Base-by-base conservation (phyloP, 331 rosid species). In the Phaseolus coccineus region DNA sequence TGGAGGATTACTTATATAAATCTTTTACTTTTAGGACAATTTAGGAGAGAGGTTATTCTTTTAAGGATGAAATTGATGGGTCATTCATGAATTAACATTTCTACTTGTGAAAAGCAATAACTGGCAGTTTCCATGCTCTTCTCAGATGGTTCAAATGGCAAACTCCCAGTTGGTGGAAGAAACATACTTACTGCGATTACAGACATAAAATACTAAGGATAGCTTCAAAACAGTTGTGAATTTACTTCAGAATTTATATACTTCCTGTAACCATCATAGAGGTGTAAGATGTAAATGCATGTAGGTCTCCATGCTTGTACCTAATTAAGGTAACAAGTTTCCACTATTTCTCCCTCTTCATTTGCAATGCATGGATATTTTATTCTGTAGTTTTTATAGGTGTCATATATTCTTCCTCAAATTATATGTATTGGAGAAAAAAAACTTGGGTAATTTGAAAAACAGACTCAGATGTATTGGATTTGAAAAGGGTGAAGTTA, bases 71-170 rank as follows among this genome's bases (percentile, higher is more conserved):
- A 19, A 55, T 55, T 55, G 14, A 55, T 22, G 62, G 31, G 22
- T 55, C 11, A 22, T 55, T 55, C 14, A 19, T 22, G 9, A 55
- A 22, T 28, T 3, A 53, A 6, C 33, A 15, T 74, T 64, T 24
- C 51, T 69, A 16, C 50, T n/a, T 62, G 58, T 56, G 42, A 53
- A 53, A 31, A 62, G 61, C 66, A 44, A 53, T 84, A 37, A 80
- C 52, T 31, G 65, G 35, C 62, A 58, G 14, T 73, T 58, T 74
- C 24, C n/a, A 51, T 6, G 1, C n/a, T 39, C 31, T 71, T 77
- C 71, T 66, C 80, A 85, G 88, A 81, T 85, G 83, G 85, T 85
- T 55, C 83, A 85, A 69, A 61, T 53, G 33, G 83, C 78, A 62
- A 81, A 81, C 66, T 25, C 83, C 27, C 77, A 39, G 24, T 85